Evolutionary conservation across 1,284 basidiomycete genomes (phyloP), one percentile per base, ranked within the genome.

Genomic region (Moesziomyces sp.): DNA sequence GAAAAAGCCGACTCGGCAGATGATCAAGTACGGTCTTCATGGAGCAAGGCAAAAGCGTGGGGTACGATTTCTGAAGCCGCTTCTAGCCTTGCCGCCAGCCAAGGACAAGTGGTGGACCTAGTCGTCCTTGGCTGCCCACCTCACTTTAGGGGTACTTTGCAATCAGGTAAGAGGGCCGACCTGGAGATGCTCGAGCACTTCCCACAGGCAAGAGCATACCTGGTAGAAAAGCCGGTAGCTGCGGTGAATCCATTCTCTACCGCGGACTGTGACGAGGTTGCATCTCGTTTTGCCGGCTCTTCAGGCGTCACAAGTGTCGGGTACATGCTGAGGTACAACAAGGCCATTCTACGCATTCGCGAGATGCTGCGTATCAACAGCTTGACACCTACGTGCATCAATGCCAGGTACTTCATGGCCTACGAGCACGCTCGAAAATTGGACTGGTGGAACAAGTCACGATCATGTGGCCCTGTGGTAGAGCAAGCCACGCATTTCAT

Each of bases 401-500:
- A 59, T 40, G 76, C 69, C 3, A 35, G 72, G n/a, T 81, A 81
- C 61, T 74, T 68, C 50, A 83, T 83, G 81, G 72, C 74, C 14
- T 77, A 77, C 55, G 66, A 65, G 30, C 43, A 59, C 16, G 71
- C 78, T 0, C n/a, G 35, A 16, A 83, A 83, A 50, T 55, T 58
- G 10, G 48, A 59, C 16, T 76, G 76, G 76, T 77, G 76, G 76
- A 58, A 76, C 61, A 74, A 73, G 46, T 35, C 55, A 5, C 49
- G 49, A 19, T 77, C 72, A 0, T 82, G 82, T 50, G 82, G 80
- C 21, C 81, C 76, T 2, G 61, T 83, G 14, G 80, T 83, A 9
- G 82, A 83, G 61, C 81, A 83, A 59, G 81, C 77, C 0, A 83
- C 82, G 14, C 82, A 83, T 59, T 81, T 83, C 38, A 68, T 72